A percentile compares a stretch with the other conserved stretches of the same genome.
These are phyloP conservation scores for Dentipellis sp. DNA, from an alignment of 768 basidiomycete genomes.

Conservation along the genomic window DNA sequence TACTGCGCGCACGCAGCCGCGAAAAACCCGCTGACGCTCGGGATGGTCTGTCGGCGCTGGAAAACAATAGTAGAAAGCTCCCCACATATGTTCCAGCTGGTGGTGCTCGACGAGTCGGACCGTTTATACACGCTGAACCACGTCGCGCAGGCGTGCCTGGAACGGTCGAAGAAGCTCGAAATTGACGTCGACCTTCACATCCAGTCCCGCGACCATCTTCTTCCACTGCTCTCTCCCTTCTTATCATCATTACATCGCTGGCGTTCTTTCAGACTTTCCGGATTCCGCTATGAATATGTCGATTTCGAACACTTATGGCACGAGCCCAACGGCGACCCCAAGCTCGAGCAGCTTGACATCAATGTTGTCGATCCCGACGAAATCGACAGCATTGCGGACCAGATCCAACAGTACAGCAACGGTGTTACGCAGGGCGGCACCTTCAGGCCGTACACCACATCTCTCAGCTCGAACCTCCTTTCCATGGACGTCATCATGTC, in stretches of 20 bases:
- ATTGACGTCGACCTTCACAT: constrained; percentile 47
- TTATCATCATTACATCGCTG: constrained; percentile 49
- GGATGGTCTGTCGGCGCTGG: constrained; percentile 53
- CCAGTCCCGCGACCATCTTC: constrained; percentile 37
- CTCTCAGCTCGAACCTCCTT: constrained; percentile 13
- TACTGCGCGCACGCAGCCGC: constrained; percentile 24
- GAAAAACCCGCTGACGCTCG: constrained; percentile 39
- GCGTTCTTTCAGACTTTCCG: constrained; percentile 38
- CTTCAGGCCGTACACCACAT: constrained; percentile 8
- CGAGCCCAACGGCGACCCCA: constrained; percentile 7
- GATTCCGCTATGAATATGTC: constrained; percentile 23
- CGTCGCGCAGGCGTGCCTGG: constrained; percentile 46
- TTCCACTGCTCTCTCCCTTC: constrained; percentile 58
- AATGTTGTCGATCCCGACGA: constrained; percentile 12
- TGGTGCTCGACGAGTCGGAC: constrained; percentile 38
- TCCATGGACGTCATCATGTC: constrained; percentile 40
- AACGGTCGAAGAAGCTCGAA: constrained; percentile 41
- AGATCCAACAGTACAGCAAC: neutral
- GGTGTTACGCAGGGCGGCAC: neutral
- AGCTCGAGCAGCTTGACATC: constrained; percentile 17
- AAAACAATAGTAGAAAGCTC: constrained; percentile 39
- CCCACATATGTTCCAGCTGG: constrained; percentile 52
- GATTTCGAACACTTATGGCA: constrained; percentile 20
- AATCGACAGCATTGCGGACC: constrained; percentile 7
- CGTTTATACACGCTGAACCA: constrained; percentile 29